Base-by-base conservation (phyloP, 441 rosid species). In the Pelargonium citronellum region DNA sequence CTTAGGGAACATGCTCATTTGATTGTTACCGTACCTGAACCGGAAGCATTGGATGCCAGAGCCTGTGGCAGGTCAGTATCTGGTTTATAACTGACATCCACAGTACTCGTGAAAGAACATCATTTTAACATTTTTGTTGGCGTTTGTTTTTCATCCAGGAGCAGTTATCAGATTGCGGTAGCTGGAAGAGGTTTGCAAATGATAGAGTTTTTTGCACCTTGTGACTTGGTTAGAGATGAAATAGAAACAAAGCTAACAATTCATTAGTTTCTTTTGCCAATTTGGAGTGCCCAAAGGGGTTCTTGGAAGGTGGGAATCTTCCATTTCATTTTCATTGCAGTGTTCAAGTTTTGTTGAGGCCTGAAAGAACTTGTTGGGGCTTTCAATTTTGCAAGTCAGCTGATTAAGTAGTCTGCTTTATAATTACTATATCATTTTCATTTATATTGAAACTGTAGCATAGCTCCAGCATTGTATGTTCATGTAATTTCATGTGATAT, bases 161-260 rank as follows among this genome's bases (percentile, higher is more conserved):
- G 83, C 76, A 71, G 71, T 39, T 95, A 95, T 78, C 87, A 87
- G 83, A 90, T 95, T 72, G 88, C 81, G 30, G 92, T 92, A 53
- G 91, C 91, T 47, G 98, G 98, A 75, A 89, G 99, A 66, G 98
- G 99, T 55, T 89, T 92, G 91, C 98, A 90, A 80, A 84, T 86
- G 84, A 80, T 92, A 2, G 89, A 90, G 64, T 92, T 92, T 75
- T 76, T 70, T 46, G 69, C 80, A 27, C 74, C 68, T 11, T 63
- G 62, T 11, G 67, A 30, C 22, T 0, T 69, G 51, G 64, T 27
- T 66, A 69, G 46, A 53, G 1, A n/a, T 49, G 51, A 7, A 66
- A 53, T 13, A 51, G 58, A 51, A 51, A 51, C 7, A 51, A 37
- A 37, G 41, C 7, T 0, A 37, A 37, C 41, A 37, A 37, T 37